phyloP scores from a whole-genome alignment of 78 protist species.

The Dictyostelium capitatum region DNA sequence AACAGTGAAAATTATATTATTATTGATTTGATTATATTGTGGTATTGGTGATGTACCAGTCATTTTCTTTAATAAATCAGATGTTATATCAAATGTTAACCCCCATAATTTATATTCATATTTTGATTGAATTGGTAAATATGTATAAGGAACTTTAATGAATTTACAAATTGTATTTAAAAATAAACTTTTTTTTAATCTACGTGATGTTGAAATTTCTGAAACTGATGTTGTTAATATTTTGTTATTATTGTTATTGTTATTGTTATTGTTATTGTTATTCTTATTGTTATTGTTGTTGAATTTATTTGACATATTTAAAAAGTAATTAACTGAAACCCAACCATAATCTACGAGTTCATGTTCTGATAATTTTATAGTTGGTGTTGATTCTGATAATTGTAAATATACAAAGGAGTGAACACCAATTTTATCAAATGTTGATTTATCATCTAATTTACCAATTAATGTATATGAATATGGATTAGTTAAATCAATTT shows the following conservation, averaged over 20 bases:
- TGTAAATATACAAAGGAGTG: conserved; percentile 66
- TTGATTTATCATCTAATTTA: conserved; percentile 29
- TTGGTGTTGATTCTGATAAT: conserved; percentile 13
- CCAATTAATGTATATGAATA: conserved; percentile 22
- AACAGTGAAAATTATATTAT: background rate
- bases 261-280: background rate
- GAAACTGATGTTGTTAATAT: background rate
- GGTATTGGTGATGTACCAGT: conserved; percentile 10
- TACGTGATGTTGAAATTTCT: background rate
- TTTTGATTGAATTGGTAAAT: conserved; percentile 12
- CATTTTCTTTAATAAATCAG: conserved; percentile 24
- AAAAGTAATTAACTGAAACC: conserved; percentile 29
- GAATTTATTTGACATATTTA: background rate
- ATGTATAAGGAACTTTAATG: conserved; percentile 23
- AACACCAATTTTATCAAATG: conserved; percentile 45
- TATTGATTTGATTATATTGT: background rate
- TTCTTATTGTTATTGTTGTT: background rate
- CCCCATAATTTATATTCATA: conserved; percentile 45
- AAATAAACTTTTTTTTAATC: conserved; percentile 25
- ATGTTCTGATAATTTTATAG: background rate
- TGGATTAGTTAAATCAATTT: background rate
- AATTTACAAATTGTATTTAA: conserved; percentile 1
- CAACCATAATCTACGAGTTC: conserved; percentile 67
- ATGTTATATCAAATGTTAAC: conserved; percentile 42
- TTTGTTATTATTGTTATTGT: background rate